A percentile compares a stretch with the other conserved stretches of the same genome.
Evolutionary conservation across 371 early-diverging fungal genomes (phyloP).

Genomic region (Saksenaea oblongispora): DNA sequence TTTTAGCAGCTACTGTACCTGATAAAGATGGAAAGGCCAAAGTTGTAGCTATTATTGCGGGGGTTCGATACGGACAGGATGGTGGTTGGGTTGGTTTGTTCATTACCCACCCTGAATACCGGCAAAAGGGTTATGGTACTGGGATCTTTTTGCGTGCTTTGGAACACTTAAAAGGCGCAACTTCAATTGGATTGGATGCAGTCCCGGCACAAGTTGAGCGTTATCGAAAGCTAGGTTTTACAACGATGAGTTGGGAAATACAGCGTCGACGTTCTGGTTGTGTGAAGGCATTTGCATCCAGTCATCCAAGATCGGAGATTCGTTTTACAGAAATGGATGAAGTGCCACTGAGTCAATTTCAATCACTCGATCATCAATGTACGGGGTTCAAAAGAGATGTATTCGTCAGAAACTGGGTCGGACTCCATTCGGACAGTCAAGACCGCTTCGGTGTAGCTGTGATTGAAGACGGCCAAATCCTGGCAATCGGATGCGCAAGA

Average conservation of each 20-base stretch:
- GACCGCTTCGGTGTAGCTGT: neutral
- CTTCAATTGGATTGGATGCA: slow-evolving; percentile 28
- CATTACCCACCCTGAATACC: slow-evolving; percentile 18
- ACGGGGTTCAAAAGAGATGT: neutral
- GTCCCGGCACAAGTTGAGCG: slow-evolving; percentile 28
- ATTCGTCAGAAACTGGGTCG: neutral
- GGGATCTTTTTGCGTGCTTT: slow-evolving; percentile 18
- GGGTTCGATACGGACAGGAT: slow-evolving; percentile 21
- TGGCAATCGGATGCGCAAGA: neutral
- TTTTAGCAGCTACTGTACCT: neutral
- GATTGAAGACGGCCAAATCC: neutral
- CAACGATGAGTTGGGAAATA: slow-evolving; percentile 17
- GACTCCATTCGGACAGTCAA: neutral
- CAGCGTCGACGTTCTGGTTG: slow-evolving; percentile 19
- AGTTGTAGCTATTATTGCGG: slow-evolving; percentile 18
- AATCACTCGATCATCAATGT: neutral
- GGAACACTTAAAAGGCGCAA: neutral
- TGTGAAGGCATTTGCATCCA: neutral
- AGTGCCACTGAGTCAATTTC: neutral
- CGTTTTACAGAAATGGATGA: neutral
- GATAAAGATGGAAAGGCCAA: neutral
- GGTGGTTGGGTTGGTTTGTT: slow-evolving; percentile 34
- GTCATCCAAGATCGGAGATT: neutral
- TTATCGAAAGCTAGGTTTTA: slow-evolving; percentile 34
- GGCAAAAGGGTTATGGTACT: slow-evolving; percentile 30